Evolutionary conservation across 2,329 filamentous ascomycete species (phyloP), one percentile per base, ranked within the genome.

Genomic region (Teratosphaeria gauchensis): DNA sequence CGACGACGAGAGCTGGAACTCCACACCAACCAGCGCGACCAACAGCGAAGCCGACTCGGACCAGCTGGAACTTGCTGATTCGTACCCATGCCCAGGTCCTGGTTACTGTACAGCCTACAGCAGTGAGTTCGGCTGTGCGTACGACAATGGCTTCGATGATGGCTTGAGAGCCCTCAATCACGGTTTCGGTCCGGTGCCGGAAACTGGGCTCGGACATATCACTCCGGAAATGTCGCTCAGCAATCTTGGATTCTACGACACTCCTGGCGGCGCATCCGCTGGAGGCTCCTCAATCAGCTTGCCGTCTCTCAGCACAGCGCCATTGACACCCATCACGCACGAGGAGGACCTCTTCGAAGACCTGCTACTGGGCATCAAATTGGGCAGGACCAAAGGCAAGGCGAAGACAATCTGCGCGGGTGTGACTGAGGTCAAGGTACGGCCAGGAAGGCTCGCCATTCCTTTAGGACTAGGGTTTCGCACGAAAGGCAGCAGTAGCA

Each of bases 241-340:
- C 54, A 59, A 60, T 30, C 55, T 63, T 12, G 24, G 24, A 28
- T 33, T 53, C 48, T n/a, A 58, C 16, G 64, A 64, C 38, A 66
- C 68, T 11, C 65, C 67, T 1, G 65, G 62, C 21, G 62, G 66
- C 28, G 62, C 66, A 3, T 67, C 68, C 8, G 69, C 68, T 1
- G 67, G 63, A 9, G 64, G 62, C 9, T 72, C 69, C 1, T 69
- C 69, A 1, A 64, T 71, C 61, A 71, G 69, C 56, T 59, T 71
- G 12, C 68, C 68, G 0, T 67, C 64, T 2, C 67, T 67, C 12
- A 58, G 48, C 5, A 63, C 60, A 24, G 28, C 59, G 6, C 61
- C 63, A 46, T 61, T 67, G 5, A 59, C 63, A 1, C 64, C 62
- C 2, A 42, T 60, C 1, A 61, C 63, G 12, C 60, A 60, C 1